phyloP scores from a whole-genome alignment of 1,139 yeast genomes.

The Saccharomyces hybrid region DNA sequence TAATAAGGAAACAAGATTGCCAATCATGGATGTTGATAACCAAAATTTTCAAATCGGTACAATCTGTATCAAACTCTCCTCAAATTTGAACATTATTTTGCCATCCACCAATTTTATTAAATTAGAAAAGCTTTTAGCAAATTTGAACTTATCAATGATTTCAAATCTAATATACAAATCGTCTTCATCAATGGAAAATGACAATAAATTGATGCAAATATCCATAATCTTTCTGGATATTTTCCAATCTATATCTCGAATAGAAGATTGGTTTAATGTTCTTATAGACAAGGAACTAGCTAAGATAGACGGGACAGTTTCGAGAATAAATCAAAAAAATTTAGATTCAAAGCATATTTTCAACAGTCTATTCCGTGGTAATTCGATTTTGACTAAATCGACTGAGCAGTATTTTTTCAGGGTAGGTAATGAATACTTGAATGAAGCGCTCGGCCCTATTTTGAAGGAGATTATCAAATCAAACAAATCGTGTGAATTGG shows the following conservation, averaged over 20 bases:
- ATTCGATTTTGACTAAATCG: constrained; percentile 72
- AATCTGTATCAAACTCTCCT: constrained; percentile 46
- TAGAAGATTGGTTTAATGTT: constrained; percentile 61
- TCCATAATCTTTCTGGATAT: constrained; percentile 54
- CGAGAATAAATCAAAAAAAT: constrained; percentile 11
- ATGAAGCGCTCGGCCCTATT: constrained; percentile 62
- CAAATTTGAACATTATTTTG: constrained; percentile 52
- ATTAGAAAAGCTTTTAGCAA: constrained; percentile 51
- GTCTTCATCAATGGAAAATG: constrained; percentile 34
- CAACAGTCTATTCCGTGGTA: constrained; percentile 79
- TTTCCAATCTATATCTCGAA: constrained; percentile 56
- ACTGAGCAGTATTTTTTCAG: constrained; percentile 70
- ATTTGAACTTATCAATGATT: constrained; percentile 27
- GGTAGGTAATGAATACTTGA: constrained; percentile 72
- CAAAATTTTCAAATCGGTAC: constrained; percentile 43
- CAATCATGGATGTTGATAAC: constrained; percentile 22
- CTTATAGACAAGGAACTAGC: constrained; percentile 59
- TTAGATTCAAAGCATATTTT: constrained; percentile 34
- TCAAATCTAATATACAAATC: constrained; percentile 20
- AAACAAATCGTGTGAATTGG: constrained; percentile 62
- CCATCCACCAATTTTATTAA: constrained; percentile 52
- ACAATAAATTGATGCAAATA: constrained; percentile 41
- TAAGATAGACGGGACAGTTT: constrained; percentile 34
- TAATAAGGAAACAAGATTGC: constrained; percentile 32
- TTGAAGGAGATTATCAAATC: constrained; percentile 47